A percentile compares a stretch with the other conserved stretches of the same genome.
Evolutionary conservation across 2,329 filamentous ascomycete genomes (phyloP).

Genomic region (Pseudodiploospora longispora): DNA sequence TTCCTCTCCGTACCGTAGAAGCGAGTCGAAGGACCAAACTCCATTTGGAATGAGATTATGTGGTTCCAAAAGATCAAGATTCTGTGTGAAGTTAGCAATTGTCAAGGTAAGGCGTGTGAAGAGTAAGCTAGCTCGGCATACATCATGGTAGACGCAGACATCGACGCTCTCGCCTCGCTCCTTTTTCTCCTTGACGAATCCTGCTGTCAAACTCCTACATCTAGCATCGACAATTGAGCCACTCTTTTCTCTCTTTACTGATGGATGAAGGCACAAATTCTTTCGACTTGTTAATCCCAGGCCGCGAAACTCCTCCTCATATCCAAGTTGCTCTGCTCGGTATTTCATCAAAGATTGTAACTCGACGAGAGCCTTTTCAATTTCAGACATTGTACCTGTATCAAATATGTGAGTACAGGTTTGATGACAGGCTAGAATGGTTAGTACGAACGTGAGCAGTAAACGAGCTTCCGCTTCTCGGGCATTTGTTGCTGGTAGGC

Average conservation of each 20-base stretch:
- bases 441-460: constrained; percentile 68
- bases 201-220: constrained; percentile 89
- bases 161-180: constrained; percentile 91
- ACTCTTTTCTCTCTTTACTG: constrained; percentile 93
- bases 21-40: constrained; percentile 88
- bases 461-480: constrained; percentile 91
- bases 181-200: constrained; percentile 97
- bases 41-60: constrained; percentile 92
- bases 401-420: neutral
- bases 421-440: neutral
- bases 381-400: constrained; percentile 90
- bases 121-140: constrained; percentile 27
- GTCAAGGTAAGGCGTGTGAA: neutral
- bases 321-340: constrained; percentile 77
- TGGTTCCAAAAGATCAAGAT: constrained; percentile 87
- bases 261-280: constrained; percentile 92
- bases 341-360: constrained; percentile 93
- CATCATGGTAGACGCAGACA: constrained; percentile 90
- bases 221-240: constrained; percentile 90
- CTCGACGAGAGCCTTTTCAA: constrained; percentile 93
- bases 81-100: constrained; percentile 39
- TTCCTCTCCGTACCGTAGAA: constrained; percentile 84
- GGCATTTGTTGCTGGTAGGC: constrained; percentile 94
- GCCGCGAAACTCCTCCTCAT: constrained; percentile 86
- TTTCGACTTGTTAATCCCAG: constrained; percentile 92